Conservation (phyloP, 2,329 filamentous ascomycete species). For the Cordyceps militaris region DNA sequence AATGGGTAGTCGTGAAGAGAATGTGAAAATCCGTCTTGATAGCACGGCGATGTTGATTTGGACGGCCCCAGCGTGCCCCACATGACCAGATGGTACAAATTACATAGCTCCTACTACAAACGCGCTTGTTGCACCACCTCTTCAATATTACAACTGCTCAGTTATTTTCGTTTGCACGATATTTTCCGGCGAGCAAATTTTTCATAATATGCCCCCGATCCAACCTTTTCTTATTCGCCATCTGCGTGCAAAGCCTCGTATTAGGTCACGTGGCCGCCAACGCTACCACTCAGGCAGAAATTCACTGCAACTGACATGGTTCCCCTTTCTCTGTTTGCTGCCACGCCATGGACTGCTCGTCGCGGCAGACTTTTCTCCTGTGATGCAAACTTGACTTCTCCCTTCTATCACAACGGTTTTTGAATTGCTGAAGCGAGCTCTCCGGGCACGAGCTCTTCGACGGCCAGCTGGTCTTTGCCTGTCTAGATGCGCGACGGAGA, state of each 20-base stretch:
- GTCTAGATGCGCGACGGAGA: neutral
- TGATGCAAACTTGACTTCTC: neutral
- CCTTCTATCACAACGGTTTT: neutral
- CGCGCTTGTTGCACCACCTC: neutral
- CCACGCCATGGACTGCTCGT: neutral
- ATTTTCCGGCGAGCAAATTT: neutral
- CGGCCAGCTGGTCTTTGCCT: neutral
- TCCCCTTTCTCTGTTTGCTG: neutral
- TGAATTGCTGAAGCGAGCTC: neutral
- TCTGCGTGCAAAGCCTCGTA: neutral
- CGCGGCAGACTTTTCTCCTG: neutral
- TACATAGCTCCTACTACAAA: neutral
- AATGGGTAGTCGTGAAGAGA: neutral
- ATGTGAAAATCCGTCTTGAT: neutral
- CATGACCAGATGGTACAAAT: neutral
- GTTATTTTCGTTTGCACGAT: neutral
- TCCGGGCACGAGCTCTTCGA: neutral
- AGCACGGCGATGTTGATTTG: neutral
- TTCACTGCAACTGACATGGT: slow-evolving; percentile 5
- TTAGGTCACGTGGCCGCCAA: neutral
- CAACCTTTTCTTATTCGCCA: neutral
- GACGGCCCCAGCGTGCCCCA: neutral
- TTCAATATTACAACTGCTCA: neutral
- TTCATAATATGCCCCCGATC: neutral
- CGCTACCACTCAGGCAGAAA: neutral